phyloP scores from a whole-genome alignment of 345 rosid species.

The Moringa oleifera region DNA sequence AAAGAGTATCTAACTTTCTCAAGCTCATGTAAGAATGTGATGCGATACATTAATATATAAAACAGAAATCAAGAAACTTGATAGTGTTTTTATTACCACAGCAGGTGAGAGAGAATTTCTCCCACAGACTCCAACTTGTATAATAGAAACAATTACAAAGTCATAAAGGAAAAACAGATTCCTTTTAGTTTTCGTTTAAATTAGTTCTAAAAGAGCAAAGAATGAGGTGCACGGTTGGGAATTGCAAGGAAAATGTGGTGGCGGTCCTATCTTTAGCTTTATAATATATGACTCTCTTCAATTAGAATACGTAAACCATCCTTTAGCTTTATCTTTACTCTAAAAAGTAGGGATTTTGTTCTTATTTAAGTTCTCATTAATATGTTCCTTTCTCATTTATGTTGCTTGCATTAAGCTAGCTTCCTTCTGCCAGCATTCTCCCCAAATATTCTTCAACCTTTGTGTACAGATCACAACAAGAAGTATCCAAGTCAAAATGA shows the following conservation, averaged over 20 bases:
- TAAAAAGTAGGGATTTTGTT: conserved; percentile 3
- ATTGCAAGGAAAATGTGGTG: background rate
- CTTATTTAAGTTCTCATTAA: conserved; percentile 2
- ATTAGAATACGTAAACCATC: background rate
- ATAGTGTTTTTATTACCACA: too few species aligned
- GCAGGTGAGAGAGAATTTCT: too few species aligned
- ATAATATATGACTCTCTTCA: conserved; percentile 10
- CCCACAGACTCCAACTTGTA: too few species aligned
- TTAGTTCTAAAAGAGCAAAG: background rate
- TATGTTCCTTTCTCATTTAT: too few species aligned
- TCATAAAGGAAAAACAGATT: too few species aligned
- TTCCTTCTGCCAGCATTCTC: conserved; percentile 7
- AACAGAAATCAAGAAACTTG: too few species aligned
- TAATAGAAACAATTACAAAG: too few species aligned
- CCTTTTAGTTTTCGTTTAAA: too few species aligned
- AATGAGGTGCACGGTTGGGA: background rate
- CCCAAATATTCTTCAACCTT: conserved; percentile 7
- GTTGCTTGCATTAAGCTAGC: conserved; percentile 3
- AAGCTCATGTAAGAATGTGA: too few species aligned
- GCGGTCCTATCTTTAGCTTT: conserved; percentile 10
- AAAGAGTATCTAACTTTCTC: too few species aligned
- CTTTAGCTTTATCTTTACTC: conserved; percentile 13
- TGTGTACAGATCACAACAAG: background rate
- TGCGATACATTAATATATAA: too few species aligned
- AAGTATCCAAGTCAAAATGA: background rate